These are phyloP conservation scores for Furcasterigmium furcatum DNA, from an alignment of 2,329 filamentous ascomycete genomes.

Conservation along the genomic window DNA sequence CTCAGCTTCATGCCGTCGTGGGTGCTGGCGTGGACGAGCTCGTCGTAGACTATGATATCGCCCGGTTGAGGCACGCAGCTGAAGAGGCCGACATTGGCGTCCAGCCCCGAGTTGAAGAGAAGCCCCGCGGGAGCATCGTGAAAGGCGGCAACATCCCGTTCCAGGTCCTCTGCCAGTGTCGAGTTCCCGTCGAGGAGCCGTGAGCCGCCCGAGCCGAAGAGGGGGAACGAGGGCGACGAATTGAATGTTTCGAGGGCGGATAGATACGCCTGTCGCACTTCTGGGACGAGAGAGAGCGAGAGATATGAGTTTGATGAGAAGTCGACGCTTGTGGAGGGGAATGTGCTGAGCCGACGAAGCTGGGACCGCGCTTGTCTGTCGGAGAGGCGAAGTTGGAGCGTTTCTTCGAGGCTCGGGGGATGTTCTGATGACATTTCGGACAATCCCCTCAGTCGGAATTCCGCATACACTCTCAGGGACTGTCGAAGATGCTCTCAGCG, in stretches of 20 bases:
- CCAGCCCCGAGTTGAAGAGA: slow-evolving; percentile 59
- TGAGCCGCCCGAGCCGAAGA: slow-evolving; percentile 48
- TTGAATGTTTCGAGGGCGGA: slow-evolving; percentile 18
- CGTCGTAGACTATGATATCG: slow-evolving; percentile 68
- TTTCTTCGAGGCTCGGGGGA: slow-evolving; percentile 5
- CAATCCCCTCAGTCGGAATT: too few relatives aligned
- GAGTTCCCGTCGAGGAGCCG: slow-evolving; percentile 52
- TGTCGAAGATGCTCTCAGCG: too few relatives aligned
- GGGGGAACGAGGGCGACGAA: slow-evolving; percentile 3
- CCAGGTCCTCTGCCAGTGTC: slow-evolving; percentile 37
- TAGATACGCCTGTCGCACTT: slow-evolving; percentile 63
- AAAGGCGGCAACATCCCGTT: slow-evolving; percentile 42
- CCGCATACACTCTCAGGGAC: too few relatives aligned
- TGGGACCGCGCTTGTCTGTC: slow-evolving; percentile 23
- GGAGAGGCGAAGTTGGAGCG: slow-evolving; percentile 5
- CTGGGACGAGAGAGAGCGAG: slow-evolving; percentile 57
- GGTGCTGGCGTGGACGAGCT: slow-evolving; percentile 72
- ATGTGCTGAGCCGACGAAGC: slow-evolving; percentile 46
- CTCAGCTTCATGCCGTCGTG: slow-evolving; percentile 74
- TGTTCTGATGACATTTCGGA: too few relatives aligned
- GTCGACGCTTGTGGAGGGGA: slow-evolving; percentile 67
- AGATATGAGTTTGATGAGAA: slow-evolving; percentile 81
- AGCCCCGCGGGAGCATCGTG: slow-evolving; percentile 42
- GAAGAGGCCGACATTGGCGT: slow-evolving; percentile 65
- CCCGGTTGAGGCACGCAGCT: slow-evolving; percentile 55